A percentile compares a stretch with the other conserved stretches of the same genome.
Evolutionary conservation across 1,139 yeast genomes (phyloP).

Genomic region (Scheffersomyces titani): DNA sequence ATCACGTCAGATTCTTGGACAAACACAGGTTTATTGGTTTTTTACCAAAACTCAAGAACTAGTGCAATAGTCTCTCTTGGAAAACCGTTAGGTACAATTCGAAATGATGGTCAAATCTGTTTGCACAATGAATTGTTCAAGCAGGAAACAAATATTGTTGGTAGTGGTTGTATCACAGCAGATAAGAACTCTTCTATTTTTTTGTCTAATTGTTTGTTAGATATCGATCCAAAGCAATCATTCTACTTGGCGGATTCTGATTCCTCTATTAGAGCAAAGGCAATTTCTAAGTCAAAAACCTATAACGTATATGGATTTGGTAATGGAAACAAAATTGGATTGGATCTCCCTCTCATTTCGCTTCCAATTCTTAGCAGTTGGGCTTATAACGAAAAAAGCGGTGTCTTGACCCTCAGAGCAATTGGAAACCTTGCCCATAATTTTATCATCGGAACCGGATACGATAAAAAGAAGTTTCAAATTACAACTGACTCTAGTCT

Average conservation of each 20-base stretch:
- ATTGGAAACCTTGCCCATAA: conserved; percentile 4
- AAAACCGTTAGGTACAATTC: conserved; percentile 16
- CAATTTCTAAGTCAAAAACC: conserved; percentile 18
- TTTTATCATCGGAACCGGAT: conserved; percentile 23
- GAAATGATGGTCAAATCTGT: conserved; percentile 34
- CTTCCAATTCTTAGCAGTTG: conserved; percentile 10
- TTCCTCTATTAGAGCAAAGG: conserved; percentile 22
- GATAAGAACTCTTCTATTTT: conserved; percentile 22
- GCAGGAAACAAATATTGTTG: conserved; percentile 26
- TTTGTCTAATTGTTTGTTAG: conserved; percentile 16
- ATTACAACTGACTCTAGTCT: conserved; percentile 12
- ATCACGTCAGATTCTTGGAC: conserved; percentile 23
- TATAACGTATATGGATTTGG: conserved; percentile 34
- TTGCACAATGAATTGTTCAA: conserved; percentile 22
- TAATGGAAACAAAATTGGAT: conserved; percentile 27
- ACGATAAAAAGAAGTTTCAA: conserved; percentile 13
- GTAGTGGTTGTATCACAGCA: conserved; percentile 31
- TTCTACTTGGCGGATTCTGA: conserved; percentile 20
- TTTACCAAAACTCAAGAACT: conserved; percentile 21
- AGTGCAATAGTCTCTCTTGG: conserved; percentile 25
- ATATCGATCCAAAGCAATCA: conserved; percentile 20
- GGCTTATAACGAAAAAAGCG: conserved; percentile 13
- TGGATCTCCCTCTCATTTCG: conserved; percentile 17
- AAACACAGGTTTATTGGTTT: conserved; percentile 27
- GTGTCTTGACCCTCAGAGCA: conserved; percentile 14